These are phyloP conservation scores for Mucor mucedo DNA, from an alignment of 371 early-diverging fungal species.

Conservation along the genomic window DNA sequence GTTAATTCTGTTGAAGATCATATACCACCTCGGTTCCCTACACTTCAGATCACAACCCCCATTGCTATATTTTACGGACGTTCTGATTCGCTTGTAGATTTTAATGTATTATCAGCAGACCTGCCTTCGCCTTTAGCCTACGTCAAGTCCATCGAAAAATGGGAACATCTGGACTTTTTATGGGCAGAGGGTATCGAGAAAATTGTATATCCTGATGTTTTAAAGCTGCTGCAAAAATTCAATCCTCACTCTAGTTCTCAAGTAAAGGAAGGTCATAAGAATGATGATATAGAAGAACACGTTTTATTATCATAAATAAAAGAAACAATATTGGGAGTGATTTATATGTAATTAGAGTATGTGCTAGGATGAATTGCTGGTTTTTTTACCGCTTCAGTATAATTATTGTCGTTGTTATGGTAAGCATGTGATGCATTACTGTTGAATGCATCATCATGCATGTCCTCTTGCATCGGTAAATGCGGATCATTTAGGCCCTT, in stretches of 20 bases:
- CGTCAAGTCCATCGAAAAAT: conserved; percentile 66
- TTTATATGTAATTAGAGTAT: conserved; percentile 4
- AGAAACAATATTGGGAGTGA: not conserved
- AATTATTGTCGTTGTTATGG: no score
- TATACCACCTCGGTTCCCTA: conserved; percentile 74
- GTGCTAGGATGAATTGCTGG: not conserved
- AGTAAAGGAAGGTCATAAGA: conserved; percentile 23
- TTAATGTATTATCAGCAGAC: conserved; percentile 63
- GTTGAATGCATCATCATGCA: no score
- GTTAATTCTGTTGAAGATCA: conserved; percentile 54
- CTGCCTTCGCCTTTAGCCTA: conserved; percentile 62
- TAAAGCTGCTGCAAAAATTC: conserved; percentile 43
- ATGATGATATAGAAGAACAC: conserved; percentile 11
- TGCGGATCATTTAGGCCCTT: no score
- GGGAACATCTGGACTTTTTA: conserved; percentile 84
- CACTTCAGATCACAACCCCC: conserved; percentile 81
- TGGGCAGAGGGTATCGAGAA: conserved; percentile 72
- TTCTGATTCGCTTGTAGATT: conserved; percentile 83
- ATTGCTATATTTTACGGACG: conserved; percentile 93
- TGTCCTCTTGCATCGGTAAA: no score
- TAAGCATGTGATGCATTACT: no score
- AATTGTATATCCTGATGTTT: conserved; percentile 53
- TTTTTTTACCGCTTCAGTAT: no score
- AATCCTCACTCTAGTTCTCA: conserved; percentile 27
- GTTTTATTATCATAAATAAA: not conserved